Evolutionary conservation across 257 asterid genomes (phyloP).

Genomic region (Eustoma russellianum): DNA sequence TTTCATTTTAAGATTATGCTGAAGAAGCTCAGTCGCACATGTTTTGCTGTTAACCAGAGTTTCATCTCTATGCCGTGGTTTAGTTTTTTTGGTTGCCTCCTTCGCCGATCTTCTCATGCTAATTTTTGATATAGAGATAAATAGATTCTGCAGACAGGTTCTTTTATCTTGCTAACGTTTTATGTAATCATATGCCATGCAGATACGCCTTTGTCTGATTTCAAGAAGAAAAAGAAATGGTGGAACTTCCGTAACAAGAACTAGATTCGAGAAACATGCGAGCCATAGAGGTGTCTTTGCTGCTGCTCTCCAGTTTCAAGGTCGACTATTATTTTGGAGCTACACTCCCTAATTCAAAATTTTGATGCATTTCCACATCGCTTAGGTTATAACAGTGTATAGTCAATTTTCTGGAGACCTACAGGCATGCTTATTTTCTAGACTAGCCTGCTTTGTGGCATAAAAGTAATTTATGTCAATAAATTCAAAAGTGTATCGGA

Average conservation of each 20-base stretch:
- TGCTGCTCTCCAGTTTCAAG: conserved; percentile 3
- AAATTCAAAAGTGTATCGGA: neutral
- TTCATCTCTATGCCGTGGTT: too few species aligned
- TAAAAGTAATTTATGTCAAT: neutral
- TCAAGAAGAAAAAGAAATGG: conserved; percentile 85
- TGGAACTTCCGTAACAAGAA: conserved; percentile 77
- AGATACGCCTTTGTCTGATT: conserved; percentile 58
- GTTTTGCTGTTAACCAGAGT: too few species aligned
- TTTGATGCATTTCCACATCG: neutral
- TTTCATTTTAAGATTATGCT: too few species aligned
- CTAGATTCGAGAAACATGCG: conserved; percentile 10
- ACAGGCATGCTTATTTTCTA: conserved; percentile 9
- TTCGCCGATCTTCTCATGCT: too few species aligned
- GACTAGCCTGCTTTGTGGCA: conserved; percentile 7
- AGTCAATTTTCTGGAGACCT: conserved; percentile 2
- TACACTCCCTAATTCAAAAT: neutral
- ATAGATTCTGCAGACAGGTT: too few species aligned
- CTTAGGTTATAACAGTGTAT: neutral
- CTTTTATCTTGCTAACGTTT: too few species aligned
- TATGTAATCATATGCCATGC: conserved; percentile 9
- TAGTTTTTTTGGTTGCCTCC: too few species aligned
- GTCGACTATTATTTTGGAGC: too few species aligned
- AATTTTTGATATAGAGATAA: too few species aligned
- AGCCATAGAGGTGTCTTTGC: neutral
- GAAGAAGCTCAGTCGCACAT: too few species aligned